Percentiles rank a stretch among this genome's conserved stretches.
Evolutionary conservation across 1,284 basidiomycete species (phyloP).

Genomic region (Porogramme epimiltina): DNA sequence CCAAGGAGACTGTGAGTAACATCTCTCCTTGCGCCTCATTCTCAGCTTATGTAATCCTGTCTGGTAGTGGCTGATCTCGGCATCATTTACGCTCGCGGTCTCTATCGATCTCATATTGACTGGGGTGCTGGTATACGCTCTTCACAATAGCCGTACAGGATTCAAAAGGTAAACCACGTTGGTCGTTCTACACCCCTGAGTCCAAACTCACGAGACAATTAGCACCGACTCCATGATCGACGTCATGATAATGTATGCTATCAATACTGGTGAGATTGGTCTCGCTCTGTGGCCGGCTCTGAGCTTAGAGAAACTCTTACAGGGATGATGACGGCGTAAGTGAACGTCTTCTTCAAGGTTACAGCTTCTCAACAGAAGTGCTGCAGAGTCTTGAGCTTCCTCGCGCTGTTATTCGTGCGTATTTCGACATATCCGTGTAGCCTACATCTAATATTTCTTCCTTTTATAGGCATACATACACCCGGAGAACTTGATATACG

Average conservation of each 20-base stretch:
- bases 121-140: background rate
- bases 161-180: slow-evolving; percentile 3
- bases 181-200: background rate
- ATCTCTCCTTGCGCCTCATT: too few species aligned
- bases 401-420: slow-evolving; percentile 1
- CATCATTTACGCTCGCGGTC: background rate
- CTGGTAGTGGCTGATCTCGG: slow-evolving; percentile 4
- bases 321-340: background rate
- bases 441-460: background rate
- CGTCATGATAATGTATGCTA: slow-evolving; percentile 6
- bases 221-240: slow-evolving; percentile 6
- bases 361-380: too few species aligned
- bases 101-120: background rate
- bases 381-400: too few species aligned
- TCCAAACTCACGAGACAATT: background rate
- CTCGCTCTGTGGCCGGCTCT: too few species aligned
- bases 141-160: slow-evolving; percentile 2
- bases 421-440: background rate
- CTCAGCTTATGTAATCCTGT: too few species aligned
- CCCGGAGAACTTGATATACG: too few species aligned
- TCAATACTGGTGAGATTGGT: slow-evolving; percentile 1
- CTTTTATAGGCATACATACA: too few species aligned
- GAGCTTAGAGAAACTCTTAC: too few species aligned
- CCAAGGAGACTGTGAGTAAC: too few species aligned
- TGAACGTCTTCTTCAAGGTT: slow-evolving; percentile 1